A percentile compares a stretch with the other conserved stretches of the same genome.
phyloP scores from a whole-genome alignment of 768 basidiomycete genomes.

The Tricholoma sp. region DNA sequence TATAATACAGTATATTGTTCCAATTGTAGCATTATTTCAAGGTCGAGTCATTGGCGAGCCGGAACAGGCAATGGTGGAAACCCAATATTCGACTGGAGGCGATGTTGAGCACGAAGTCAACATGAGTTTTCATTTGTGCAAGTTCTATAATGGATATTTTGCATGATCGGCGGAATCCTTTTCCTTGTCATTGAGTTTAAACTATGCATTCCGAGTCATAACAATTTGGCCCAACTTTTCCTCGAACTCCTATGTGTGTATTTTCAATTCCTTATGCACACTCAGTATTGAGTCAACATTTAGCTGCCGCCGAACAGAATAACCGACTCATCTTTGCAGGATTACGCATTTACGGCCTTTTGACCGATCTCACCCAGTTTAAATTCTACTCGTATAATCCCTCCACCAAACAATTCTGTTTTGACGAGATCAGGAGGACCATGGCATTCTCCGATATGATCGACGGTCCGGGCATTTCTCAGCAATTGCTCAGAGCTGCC shows the following conservation, averaged over 20 bases:
- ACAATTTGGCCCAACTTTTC: constrained; percentile 14
- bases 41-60: constrained; percentile 17
- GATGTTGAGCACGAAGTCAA: constrained; percentile 13
- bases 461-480: constrained; percentile 11
- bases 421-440: constrained; percentile 16
- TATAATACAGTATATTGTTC: no score
- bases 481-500: constrained; percentile 9
- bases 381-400: constrained; percentile 21
- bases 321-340: constrained; percentile 3
- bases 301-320: background rate
- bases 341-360: constrained; percentile 19
- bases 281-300: background rate
- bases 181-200: constrained; percentile 12
- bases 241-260: constrained; percentile 13
- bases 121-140: background rate
- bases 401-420: constrained; percentile 10
- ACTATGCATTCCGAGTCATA: background rate
- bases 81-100: constrained; percentile 14
- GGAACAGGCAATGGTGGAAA: constrained; percentile 8
- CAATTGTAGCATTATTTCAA: constrained; percentile 17
- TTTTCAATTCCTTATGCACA: constrained; percentile 1
- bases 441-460: constrained; percentile 15
- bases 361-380: constrained; percentile 18
- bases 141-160: constrained; percentile 1
- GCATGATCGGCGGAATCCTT: constrained; percentile 9